Percentiles rank a stretch among this genome's conserved stretches.
phyloP scores from a whole-genome alignment of 2,329 filamentous ascomycete species.

The Sporothrix globosa region DNA sequence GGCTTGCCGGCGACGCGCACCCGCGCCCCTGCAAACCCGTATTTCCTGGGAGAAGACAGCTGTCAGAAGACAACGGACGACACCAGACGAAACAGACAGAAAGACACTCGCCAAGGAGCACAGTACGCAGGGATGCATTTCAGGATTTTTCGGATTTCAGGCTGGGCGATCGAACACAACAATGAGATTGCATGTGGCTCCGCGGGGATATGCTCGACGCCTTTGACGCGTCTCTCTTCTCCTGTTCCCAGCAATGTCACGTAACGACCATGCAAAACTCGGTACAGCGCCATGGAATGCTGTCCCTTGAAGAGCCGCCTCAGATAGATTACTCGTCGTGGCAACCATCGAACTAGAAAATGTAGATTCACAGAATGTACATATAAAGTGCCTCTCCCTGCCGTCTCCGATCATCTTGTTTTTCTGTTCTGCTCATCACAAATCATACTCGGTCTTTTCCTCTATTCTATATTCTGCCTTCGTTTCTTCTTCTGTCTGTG shows the following conservation, averaged over 20 bases:
- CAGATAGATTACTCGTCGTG: not conserved
- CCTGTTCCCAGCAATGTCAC: conserved; percentile 2
- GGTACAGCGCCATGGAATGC: not conserved
- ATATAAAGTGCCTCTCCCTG: not conserved
- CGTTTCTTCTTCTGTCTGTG: conserved; percentile 30
- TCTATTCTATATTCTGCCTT: conserved; percentile 19
- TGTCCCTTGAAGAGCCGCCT: not conserved
- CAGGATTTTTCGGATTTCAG: conserved; percentile 17
- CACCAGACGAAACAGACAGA: not conserved
- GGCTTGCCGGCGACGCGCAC: conserved; percentile 11
- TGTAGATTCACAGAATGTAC: not conserved
- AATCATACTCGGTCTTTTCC: conserved; percentile 14
- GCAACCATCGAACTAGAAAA: too few relatives aligned
- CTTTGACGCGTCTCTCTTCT: not conserved
- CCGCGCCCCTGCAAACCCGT: conserved; percentile 8
- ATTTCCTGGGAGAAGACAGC: conserved; percentile 7
- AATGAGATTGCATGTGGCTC: not conserved
- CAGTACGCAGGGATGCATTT: conserved; percentile 10
- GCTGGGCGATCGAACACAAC: conserved; percentile 21
- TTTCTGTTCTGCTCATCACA: conserved; percentile 4
- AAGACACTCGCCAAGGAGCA: not conserved
- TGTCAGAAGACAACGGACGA: not conserved
- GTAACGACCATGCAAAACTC: conserved; percentile 4
- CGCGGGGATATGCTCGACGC: not conserved
- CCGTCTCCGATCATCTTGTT: not conserved